Base-by-base conservation (phyloP, 2,329 filamentous ascomycete genomes). In the Eurotiales sp. region DNA sequence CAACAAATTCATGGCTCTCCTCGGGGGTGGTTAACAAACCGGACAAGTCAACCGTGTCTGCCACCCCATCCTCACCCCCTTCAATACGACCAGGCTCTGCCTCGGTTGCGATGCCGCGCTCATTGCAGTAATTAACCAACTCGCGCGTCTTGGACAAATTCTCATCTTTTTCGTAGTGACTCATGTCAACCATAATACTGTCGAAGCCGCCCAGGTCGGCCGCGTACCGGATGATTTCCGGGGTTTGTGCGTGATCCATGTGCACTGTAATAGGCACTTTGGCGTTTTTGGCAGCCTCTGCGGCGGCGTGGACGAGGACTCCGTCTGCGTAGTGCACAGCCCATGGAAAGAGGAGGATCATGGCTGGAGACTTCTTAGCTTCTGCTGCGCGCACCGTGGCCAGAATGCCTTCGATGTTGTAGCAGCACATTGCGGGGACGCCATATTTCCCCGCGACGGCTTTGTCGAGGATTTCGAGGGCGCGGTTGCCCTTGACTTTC, bases 161-260 rank as follows among this genome's bases (percentile, higher is more conserved):
- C 69, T 88, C 84, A 49, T 78, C 83, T 59, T 83, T 83, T 58
- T 86, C 84, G 61, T 86, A 82, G 63, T 88, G 85, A 52, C 77
- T 82, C 85, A 89, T 89, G 67, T 89, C 86, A 0, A 88, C 81
- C 85, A 89, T 88, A 64, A 89, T 87, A 56, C 78, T 81, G 67
- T 88, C 85, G 58, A 88, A 88, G 2, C 72, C 77, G 45, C 78
- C 74, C n/a, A 81, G 76, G 58, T 83, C 77, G 0, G 82, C 83
- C 0, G 83, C 83, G 4, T 71, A 73, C 14, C 78, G 77, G 56
- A 85, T 81, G 27, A 83, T 80, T 56, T 82, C 81, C 3, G 81
- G 79, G 8, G 77, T 80, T 67, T 86, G 83, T 25, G 80, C 81
- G 67, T 86, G 83, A 72, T 86, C 83, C 61, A 86, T 78, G 66